These are phyloP conservation scores for Dioscorea zingiberensis DNA, from an alignment of 106 monocot genomes.

Conservation along the genomic window DNA sequence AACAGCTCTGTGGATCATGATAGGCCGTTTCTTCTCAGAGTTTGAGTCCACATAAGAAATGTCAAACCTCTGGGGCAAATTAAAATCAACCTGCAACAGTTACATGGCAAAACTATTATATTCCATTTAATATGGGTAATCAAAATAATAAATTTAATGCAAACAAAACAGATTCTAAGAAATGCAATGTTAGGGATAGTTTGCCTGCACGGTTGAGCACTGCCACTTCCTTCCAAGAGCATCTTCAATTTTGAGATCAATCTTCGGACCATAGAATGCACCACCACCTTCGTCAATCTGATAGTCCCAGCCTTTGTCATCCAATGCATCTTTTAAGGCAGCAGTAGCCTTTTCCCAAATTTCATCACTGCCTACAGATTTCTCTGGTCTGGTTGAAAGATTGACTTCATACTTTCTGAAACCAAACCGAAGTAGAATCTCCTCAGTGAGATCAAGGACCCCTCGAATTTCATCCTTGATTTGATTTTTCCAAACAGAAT, in stretches of 20 bases:
- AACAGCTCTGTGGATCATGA: conserved; percentile 94
- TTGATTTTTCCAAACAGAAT: conserved; percentile 86
- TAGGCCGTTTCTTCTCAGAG: conserved; percentile 80
- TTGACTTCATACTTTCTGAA: conserved; percentile 88
- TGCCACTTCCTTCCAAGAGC: conserved; percentile 98
- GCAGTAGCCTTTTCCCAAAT: conserved; percentile 92
- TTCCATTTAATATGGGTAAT: background rate
- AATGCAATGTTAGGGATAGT: background rate
- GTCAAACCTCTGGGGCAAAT: conserved; percentile 88
- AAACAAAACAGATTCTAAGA: no score
- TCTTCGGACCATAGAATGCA: conserved; percentile 98
- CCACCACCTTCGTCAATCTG: conserved; percentile 97
- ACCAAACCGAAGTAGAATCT: conserved; percentile 83
- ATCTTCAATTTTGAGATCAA: conserved; percentile 98
- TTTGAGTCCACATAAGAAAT: conserved; percentile 84
- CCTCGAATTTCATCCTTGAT: conserved; percentile 83
- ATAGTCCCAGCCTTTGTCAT: conserved; percentile 91
- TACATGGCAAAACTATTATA: background rate
- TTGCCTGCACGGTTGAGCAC: conserved; percentile 91
- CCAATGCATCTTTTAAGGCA: conserved; percentile 73
- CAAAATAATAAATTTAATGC: background rate
- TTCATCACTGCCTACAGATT: conserved; percentile 73
- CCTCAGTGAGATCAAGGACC: conserved; percentile 94
- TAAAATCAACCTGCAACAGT: conserved; percentile 79
- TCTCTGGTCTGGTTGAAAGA: conserved; percentile 88